phyloP scores from a whole-genome alignment of 352 stramenopile genomes.

The Phytophthora idaei region DNA sequence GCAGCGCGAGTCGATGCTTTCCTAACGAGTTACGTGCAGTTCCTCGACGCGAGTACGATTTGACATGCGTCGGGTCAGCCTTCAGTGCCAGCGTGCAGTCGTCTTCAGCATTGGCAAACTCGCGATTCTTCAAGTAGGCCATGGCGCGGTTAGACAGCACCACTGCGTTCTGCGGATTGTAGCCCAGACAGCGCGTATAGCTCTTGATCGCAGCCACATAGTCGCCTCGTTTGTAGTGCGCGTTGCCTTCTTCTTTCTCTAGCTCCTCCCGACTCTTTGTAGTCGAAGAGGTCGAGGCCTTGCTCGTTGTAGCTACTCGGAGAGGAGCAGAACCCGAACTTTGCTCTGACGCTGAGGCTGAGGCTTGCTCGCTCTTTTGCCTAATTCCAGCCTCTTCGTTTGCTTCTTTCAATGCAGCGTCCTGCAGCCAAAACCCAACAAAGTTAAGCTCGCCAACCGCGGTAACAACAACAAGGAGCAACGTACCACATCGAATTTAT shows the following conservation, averaged over 20 bases:
- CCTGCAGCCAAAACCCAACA: constrained; percentile 29
- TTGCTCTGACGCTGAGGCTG: neutral
- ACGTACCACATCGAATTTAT: constrained; percentile 86
- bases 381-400: constrained; percentile 23
- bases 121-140: constrained; percentile 86
- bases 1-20: constrained; percentile 84
- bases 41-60: constrained; percentile 84
- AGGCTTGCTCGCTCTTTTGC: neutral
- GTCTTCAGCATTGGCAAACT: constrained; percentile 88
- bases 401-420: constrained; percentile 52
- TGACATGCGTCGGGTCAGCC: constrained; percentile 81
- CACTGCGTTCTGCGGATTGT: constrained; percentile 69
- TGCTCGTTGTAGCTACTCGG: constrained; percentile 14
- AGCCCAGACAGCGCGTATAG: constrained; percentile 89
- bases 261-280: constrained; percentile 56
- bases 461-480: neutral
- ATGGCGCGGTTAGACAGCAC: constrained; percentile 93
- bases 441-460: neutral
- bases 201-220: constrained; percentile 87
- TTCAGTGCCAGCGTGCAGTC: constrained; percentile 89
- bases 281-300: neutral
- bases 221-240: constrained; percentile 88
- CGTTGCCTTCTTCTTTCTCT: constrained; percentile 93
- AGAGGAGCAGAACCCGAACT: neutral
- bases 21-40: constrained; percentile 87